Conservation (phyloP, 495 filamentous ascomycete genomes). For the Evansstolkia leycettana region DNA sequence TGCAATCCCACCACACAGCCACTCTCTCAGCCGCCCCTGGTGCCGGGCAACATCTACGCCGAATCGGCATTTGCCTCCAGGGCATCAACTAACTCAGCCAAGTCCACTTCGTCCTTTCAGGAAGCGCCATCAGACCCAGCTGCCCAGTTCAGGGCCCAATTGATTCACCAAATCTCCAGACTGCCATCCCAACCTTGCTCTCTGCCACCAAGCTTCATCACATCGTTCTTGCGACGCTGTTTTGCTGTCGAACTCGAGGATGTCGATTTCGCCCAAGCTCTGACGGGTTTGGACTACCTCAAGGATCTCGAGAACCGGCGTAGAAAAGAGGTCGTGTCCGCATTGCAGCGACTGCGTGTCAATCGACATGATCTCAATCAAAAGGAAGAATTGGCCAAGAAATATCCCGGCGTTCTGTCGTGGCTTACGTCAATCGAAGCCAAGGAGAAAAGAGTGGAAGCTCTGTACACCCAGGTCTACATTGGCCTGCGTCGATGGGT, state of each 20-base stretch:
- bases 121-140: conserved; percentile 29
- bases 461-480: conserved; percentile 53
- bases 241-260: conserved; percentile 43
- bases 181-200: conserved; percentile 52
- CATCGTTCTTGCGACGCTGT: conserved; percentile 49
- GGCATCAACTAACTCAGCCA: conserved; percentile 18
- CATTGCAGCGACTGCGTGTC: conserved; percentile 32
- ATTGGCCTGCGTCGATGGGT: conserved; percentile 62
- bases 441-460: conserved; percentile 46
- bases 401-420: conserved; percentile 36
- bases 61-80: conserved; percentile 22
- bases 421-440: conserved; percentile 43
- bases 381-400: conserved; percentile 26
- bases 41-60: conserved; percentile 17
- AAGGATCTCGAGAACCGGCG: conserved; percentile 55
- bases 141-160: conserved; percentile 47
- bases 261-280: conserved; percentile 61
- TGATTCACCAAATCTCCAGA: conserved; percentile 52
- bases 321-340: conserved; percentile 42
- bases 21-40: conserved; percentile 3
- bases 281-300: conserved; percentile 61
- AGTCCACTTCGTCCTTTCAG: conserved; percentile 23
- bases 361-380: conserved; percentile 24
- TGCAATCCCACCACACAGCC: conserved; percentile 37
- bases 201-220: conserved; percentile 55